These are phyloP conservation scores for Euryodendron excelsum DNA, from an alignment of 148 eudicot genomes.

Conservation along the genomic window DNA sequence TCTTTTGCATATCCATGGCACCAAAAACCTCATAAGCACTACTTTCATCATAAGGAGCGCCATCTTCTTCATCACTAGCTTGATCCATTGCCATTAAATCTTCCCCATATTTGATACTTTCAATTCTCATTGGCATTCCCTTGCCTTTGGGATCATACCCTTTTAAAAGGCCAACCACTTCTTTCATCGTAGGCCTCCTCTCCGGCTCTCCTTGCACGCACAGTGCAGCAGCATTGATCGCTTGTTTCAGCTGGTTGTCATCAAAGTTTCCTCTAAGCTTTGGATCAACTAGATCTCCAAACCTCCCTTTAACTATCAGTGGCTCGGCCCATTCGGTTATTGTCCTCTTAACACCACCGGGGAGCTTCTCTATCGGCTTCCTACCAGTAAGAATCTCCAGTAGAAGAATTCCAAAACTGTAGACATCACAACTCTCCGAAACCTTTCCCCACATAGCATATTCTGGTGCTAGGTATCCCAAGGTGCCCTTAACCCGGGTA, in stretches of 20 bases:
- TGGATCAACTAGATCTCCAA: conserved; percentile 43
- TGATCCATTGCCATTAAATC: conserved; percentile 40
- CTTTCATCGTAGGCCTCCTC: conserved; percentile 47
- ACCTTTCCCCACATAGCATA: conserved; percentile 63
- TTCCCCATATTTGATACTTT: conserved; percentile 33
- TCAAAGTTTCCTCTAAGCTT: conserved; percentile 40
- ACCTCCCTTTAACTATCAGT: conserved; percentile 25
- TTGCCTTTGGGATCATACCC: conserved; percentile 26
- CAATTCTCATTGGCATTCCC: conserved; percentile 18
- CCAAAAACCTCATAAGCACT: conserved; percentile 39
- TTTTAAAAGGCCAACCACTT: conserved; percentile 40
- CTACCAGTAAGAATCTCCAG: conserved; percentile 42
- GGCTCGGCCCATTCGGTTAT: conserved; percentile 62
- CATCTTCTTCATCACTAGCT: conserved; percentile 22
- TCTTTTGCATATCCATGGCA: conserved; percentile 31
- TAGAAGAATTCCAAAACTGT: conserved; percentile 50
- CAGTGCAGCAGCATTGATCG: conserved; percentile 32
- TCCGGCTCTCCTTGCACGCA: conserved; percentile 47
- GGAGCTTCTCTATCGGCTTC: conserved; percentile 47
- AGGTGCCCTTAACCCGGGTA: conserved; percentile 58
- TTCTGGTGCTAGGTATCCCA: conserved; percentile 53
- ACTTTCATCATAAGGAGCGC: conserved; percentile 19
- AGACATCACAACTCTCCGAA: conserved; percentile 53
- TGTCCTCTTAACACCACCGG: conserved; percentile 40
- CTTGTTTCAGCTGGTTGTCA: conserved; percentile 34